phyloP scores from a whole-genome alignment of 768 basidiomycete species.

The Termitomyces sp. region DNA sequence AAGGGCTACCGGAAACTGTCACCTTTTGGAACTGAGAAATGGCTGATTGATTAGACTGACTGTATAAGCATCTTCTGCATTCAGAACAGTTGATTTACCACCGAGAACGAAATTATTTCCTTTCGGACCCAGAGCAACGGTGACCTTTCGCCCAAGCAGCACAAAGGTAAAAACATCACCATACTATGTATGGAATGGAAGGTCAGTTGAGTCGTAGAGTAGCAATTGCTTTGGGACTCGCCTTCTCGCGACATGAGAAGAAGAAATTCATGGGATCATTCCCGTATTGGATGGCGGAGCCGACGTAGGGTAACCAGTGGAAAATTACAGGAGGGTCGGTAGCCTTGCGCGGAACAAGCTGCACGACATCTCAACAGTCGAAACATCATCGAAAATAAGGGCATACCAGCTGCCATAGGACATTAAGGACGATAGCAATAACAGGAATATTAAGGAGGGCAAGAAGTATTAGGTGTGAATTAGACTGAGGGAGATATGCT shows the following conservation, averaged over 20 bases:
- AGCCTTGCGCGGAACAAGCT: slow-evolving; percentile 66
- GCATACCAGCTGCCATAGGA: slow-evolving; percentile 73
- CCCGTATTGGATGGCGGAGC: slow-evolving; percentile 86
- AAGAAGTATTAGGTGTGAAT: slow-evolving; percentile 35
- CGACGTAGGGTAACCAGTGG: slow-evolving; percentile 86
- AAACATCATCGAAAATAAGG: not conserved
- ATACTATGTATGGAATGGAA: slow-evolving; percentile 46
- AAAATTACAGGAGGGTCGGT: slow-evolving; percentile 88
- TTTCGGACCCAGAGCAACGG: slow-evolving; percentile 84
- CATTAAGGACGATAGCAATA: slow-evolving; percentile 65
- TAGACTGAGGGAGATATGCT: slow-evolving; percentile 28
- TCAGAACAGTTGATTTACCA: slow-evolving; percentile 87
- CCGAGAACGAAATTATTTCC: slow-evolving; percentile 95
- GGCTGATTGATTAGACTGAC: slow-evolving; percentile 32
- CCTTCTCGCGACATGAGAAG: slow-evolving; percentile 73
- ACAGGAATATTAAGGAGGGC: slow-evolving; percentile 65
- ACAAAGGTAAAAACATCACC: slow-evolving; percentile 97
- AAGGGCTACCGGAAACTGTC: slow-evolving; percentile 51
- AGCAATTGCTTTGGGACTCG: slow-evolving; percentile 20
- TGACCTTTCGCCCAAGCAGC: slow-evolving; percentile 83
- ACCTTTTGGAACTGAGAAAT: not conserved
- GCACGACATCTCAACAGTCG: not conserved
- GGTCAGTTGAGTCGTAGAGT: not conserved
- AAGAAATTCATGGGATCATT: slow-evolving; percentile 92
- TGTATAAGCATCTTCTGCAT: slow-evolving; percentile 96